A percentile compares a stretch with the other conserved stretches of the same genome.
These are phyloP conservation scores for Cordyceps tenuipes DNA, from an alignment of 2,329 filamentous ascomycete genomes.

Conservation along the genomic window DNA sequence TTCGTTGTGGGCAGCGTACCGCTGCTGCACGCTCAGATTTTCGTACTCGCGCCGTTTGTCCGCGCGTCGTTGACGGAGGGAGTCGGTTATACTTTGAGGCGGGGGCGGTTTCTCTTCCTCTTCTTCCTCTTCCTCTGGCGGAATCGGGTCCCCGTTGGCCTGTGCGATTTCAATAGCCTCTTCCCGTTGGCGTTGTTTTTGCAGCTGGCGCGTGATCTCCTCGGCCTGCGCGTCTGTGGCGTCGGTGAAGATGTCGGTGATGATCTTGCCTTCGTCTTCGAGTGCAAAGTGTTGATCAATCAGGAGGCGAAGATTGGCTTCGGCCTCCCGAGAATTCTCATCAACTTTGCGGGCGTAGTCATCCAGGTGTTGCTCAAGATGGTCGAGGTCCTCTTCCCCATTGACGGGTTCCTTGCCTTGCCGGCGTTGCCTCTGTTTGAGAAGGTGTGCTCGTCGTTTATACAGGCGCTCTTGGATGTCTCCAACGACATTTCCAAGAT, in stretches of 20 bases:
- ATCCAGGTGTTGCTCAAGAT: constrained; percentile 31
- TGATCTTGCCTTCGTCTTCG: constrained; percentile 37
- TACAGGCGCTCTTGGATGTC: constrained; percentile 41
- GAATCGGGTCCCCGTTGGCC: constrained; percentile 13
- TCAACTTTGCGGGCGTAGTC: constrained; percentile 33
- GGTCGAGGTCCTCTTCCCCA: constrained; percentile 28
- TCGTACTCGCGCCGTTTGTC: constrained; percentile 35
- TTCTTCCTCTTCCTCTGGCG: constrained; percentile 19
- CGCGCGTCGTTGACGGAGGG: constrained; percentile 29
- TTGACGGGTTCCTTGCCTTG: constrained; percentile 26
- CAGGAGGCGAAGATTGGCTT: constrained; percentile 37
- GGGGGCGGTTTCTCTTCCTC: constrained; percentile 17
- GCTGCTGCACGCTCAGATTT: constrained; percentile 32
- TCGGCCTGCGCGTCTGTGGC: constrained; percentile 19
- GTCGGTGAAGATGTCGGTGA: constrained; percentile 27
- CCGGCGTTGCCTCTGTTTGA: constrained; percentile 25
- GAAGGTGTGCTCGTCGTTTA: constrained; percentile 28
- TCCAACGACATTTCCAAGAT: constrained; percentile 37
- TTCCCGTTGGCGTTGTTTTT: constrained; percentile 4
- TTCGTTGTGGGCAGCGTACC: constrained; percentile 49
- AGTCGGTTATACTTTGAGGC: constrained; percentile 20
- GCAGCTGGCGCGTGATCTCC: constrained; percentile 11
- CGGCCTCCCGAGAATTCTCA: constrained; percentile 35
- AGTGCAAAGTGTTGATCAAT: constrained; percentile 43
- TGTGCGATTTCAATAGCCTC: constrained; percentile 12